A percentile compares a stretch with the other conserved stretches of the same genome.
Conservation (phyloP, 306 rosid species). For the Betula pendula region DNA sequence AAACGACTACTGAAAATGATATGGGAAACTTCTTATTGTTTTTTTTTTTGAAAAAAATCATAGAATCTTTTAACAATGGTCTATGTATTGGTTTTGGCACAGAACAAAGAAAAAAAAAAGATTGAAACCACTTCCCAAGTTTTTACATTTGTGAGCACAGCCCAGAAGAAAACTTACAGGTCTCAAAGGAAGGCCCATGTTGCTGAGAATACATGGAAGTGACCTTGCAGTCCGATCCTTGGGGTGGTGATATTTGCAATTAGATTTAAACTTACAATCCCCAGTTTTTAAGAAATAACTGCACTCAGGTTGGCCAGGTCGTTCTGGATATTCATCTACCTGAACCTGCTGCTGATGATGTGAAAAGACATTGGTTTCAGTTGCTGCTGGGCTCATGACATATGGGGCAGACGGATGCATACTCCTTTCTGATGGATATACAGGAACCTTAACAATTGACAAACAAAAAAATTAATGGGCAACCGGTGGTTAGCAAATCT, state of each 20-base stretch:
- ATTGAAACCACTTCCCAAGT: neutral
- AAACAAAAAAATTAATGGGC: slow-evolving; percentile 14
- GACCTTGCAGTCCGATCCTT: slow-evolving; percentile 50
- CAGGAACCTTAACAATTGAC: slow-evolving; percentile 64
- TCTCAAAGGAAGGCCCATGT: slow-evolving; percentile 93
- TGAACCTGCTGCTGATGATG: slow-evolving; percentile 52
- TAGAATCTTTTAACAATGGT: slow-evolving; percentile 2
- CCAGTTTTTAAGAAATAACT: slow-evolving; percentile 85
- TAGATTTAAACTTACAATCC: slow-evolving; percentile 75
- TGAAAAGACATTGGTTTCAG: slow-evolving; percentile 52
- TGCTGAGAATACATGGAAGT: slow-evolving; percentile 60
- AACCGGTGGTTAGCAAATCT: neutral
- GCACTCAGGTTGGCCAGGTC: slow-evolving; percentile 96
- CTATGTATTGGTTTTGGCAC: neutral
- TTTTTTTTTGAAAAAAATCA: slow-evolving; percentile 8
- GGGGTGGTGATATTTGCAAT: slow-evolving; percentile 94
- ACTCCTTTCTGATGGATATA: slow-evolving; percentile 61
- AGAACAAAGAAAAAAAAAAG: neutral
- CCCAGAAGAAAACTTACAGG: slow-evolving; percentile 60
- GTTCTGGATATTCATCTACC: slow-evolving; percentile 72
- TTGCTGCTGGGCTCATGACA: slow-evolving; percentile 51
- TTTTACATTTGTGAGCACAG: slow-evolving; percentile 5
- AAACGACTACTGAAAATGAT: neutral
- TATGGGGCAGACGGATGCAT: slow-evolving; percentile 61
- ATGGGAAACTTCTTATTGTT: neutral